A percentile compares a stretch with the other conserved stretches of the same genome.
These are phyloP conservation scores for Diaporthe citri DNA, from an alignment of 2,329 filamentous ascomycete genomes.

Conservation along the genomic window DNA sequence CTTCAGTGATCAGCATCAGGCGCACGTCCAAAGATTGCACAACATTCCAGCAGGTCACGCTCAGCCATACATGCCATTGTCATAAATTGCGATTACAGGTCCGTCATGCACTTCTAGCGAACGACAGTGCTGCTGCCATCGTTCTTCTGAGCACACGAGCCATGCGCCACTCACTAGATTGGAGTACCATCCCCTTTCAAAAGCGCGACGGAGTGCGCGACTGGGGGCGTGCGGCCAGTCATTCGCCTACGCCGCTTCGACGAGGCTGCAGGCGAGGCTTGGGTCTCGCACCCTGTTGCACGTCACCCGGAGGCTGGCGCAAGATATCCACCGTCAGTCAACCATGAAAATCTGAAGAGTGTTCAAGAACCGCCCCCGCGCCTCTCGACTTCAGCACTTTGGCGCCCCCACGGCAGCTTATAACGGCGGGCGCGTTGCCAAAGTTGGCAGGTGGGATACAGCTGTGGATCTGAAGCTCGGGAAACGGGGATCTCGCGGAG, in stretches of 20 bases:
- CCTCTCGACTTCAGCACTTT: background rate
- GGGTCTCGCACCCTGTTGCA: conserved; percentile 7
- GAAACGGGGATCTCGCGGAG: conserved; percentile 23
- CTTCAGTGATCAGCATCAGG: conserved; percentile 26
- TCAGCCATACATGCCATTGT: conserved; percentile 26
- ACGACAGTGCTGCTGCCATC: background rate
- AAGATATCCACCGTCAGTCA: background rate
- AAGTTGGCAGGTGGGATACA: conserved; percentile 31
- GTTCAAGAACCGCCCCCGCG: background rate
- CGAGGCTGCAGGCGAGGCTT: conserved; percentile 38
- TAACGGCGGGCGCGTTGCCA: conserved; percentile 18
- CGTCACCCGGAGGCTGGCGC: background rate
- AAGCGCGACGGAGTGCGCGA: conserved; percentile 21
- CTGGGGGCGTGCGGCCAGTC: background rate
- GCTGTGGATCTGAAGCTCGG: conserved; percentile 29
- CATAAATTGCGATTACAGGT: conserved; percentile 20
- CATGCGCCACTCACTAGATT: conserved; percentile 18
- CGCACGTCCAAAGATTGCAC: conserved; percentile 18
- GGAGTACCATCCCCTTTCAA: background rate
- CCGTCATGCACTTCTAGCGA: conserved; percentile 3
- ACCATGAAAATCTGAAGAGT: background rate
- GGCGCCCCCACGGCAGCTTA: conserved; percentile 13
- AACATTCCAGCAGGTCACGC: conserved; percentile 10
- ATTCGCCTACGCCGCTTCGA: conserved; percentile 16
- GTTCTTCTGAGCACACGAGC: background rate